Percentiles rank a stretch among this genome's conserved stretches.
Conservation (phyloP, 78 protist species). For the Dictyostelium discoideum region DNA sequence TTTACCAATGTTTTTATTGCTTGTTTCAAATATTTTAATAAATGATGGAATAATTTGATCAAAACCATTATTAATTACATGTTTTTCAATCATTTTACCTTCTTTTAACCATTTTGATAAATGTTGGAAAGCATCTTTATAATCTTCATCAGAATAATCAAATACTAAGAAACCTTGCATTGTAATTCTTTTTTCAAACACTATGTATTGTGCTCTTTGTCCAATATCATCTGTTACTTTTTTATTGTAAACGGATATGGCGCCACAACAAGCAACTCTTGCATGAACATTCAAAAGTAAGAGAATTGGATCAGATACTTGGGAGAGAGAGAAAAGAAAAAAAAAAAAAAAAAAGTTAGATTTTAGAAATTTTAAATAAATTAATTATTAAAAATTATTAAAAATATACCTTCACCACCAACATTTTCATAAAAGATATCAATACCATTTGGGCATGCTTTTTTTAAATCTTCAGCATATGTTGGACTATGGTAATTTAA, state of each 20-base stretch:
- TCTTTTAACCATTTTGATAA: neutral
- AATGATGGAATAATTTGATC: slow-evolving; percentile 64
- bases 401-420: slow-evolving; percentile 67
- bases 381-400: no score
- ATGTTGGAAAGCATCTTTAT: neutral
- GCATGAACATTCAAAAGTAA: slow-evolving; percentile 8
- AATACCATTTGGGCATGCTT: slow-evolving; percentile 75
- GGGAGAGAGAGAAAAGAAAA: no score
- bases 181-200: slow-evolving; percentile 29
- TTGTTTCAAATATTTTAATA: neutral
- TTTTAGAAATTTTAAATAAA: no score
- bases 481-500: slow-evolving; percentile 48
- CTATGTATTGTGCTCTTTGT: neutral
- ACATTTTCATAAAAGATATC: slow-evolving; percentile 88
- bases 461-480: neutral
- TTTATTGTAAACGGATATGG: slow-evolving; percentile 66
- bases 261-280: slow-evolving; percentile 66
- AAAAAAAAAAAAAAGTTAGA: no score
- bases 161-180: slow-evolving; percentile 79
- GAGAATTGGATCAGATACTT: slow-evolving; percentile 56
- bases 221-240: slow-evolving; percentile 7
- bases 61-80: slow-evolving; percentile 62
- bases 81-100: slow-evolving; percentile 33
- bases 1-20: neutral
- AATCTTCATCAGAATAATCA: neutral